Evolutionary conservation across 306 rosid species (phyloP).

Genomic region (Phaseolus lunatus): DNA sequence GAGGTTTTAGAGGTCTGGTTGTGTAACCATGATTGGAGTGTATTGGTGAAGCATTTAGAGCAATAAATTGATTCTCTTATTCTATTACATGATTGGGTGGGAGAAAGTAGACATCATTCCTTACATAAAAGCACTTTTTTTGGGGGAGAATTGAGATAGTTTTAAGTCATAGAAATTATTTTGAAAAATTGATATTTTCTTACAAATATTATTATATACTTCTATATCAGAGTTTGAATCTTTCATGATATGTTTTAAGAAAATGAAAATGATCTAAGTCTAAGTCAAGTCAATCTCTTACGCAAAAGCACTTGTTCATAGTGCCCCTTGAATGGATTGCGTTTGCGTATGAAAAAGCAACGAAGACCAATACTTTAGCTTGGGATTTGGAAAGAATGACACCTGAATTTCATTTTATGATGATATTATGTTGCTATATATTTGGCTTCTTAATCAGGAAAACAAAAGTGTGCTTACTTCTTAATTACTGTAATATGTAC

Average conservation of each 20-base stretch:
- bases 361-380: not conserved
- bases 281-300: too few species aligned
- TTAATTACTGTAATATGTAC: too few species aligned
- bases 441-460: too few species aligned
- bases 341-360: not conserved
- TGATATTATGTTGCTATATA: not conserved
- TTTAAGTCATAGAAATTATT: too few species aligned
- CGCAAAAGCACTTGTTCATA: too few species aligned
- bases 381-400: not conserved
- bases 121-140: not conserved
- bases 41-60: constrained; percentile 12
- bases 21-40: constrained; percentile 1
- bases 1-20: not conserved
- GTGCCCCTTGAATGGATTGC: not conserved
- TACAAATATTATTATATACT: too few species aligned
- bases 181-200: too few species aligned
- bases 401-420: not conserved
- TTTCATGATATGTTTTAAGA: too few species aligned
- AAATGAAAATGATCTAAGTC: too few species aligned
- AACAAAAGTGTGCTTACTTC: too few species aligned
- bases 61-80: constrained; percentile 28
- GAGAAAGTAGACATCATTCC: constrained; percentile 23
- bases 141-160: too few species aligned
- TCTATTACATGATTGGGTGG: constrained; percentile 19
- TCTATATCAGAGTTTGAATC: too few species aligned